Evolutionary conservation across 2,329 filamentous ascomycete genomes (phyloP).

Genomic region (Pseudodiploospora longispora): DNA sequence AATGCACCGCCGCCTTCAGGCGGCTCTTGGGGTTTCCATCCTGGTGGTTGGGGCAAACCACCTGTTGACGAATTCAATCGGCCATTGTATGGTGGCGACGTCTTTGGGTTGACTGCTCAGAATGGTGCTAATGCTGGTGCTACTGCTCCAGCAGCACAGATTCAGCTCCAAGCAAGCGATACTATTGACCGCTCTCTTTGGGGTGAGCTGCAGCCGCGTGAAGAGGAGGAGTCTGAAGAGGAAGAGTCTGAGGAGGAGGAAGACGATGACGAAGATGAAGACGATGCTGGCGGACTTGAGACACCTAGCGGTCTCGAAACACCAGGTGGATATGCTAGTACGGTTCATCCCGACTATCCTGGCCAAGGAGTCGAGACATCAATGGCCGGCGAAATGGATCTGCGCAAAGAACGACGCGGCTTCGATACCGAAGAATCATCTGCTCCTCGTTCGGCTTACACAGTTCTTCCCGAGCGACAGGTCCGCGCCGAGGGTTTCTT

Average conservation of each 20-base stretch:
- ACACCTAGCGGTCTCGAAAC: slow-evolving; percentile 74
- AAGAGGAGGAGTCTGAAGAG: slow-evolving; percentile 65
- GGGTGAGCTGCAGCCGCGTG: slow-evolving; percentile 80
- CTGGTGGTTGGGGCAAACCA: slow-evolving; percentile 92
- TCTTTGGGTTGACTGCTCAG: slow-evolving; percentile 65
- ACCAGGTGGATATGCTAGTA: slow-evolving; percentile 70
- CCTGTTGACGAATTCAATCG: slow-evolving; percentile 89
- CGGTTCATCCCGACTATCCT: slow-evolving; percentile 67
- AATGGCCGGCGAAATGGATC: slow-evolving; percentile 78
- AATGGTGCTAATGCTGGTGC: slow-evolving; percentile 28
- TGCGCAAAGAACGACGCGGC: slow-evolving; percentile 74
- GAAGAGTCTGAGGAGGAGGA: slow-evolving; percentile 71
- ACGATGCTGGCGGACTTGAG: slow-evolving; percentile 58
- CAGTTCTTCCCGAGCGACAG: slow-evolving; percentile 81
- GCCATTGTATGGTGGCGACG: slow-evolving; percentile 87
- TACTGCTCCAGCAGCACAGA: slow-evolving; percentile 29
- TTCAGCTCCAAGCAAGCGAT: slow-evolving; percentile 50
- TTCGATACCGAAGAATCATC: slow-evolving; percentile 79
- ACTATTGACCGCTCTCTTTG: slow-evolving; percentile 81
- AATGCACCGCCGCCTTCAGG: slow-evolving; percentile 89
- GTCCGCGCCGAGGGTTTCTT: slow-evolving; percentile 89
- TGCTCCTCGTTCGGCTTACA: slow-evolving; percentile 72
- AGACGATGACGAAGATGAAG: slow-evolving; percentile 55
- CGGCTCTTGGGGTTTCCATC: slow-evolving; percentile 88
- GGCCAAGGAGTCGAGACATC: slow-evolving; percentile 62